These are phyloP conservation scores for Backusella tarrabulga DNA, from an alignment of 192 early-diverging fungal species.

Conservation along the genomic window DNA sequence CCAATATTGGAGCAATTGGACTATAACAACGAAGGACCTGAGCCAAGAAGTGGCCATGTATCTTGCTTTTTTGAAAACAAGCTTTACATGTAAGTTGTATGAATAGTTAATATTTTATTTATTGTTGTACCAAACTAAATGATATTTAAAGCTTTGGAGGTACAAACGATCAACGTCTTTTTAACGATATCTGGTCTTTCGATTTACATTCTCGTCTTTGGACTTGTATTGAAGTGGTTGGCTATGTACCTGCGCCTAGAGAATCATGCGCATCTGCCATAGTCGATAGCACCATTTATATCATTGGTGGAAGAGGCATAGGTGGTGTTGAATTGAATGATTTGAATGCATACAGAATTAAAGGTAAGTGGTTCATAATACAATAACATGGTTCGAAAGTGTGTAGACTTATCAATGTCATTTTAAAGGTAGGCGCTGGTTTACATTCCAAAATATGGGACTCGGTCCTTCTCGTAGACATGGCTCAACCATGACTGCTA, in stretches of 20 bases:
- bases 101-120: neutral
- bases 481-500: slow-evolving; percentile 44
- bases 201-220: slow-evolving; percentile 44
- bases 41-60: slow-evolving; percentile 26
- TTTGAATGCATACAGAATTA: slow-evolving; percentile 49
- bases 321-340: slow-evolving; percentile 49
- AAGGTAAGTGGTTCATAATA: slow-evolving; percentile 31
- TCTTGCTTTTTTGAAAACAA: slow-evolving; percentile 27
- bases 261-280: slow-evolving; percentile 40
- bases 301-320: slow-evolving; percentile 50
- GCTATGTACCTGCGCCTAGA: slow-evolving; percentile 45
- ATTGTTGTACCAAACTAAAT: slow-evolving; percentile 4
- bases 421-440: slow-evolving; percentile 48
- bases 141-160: slow-evolving; percentile 50
- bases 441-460: slow-evolving; percentile 46
- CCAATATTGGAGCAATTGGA: slow-evolving; percentile 26
- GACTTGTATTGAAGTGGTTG: slow-evolving; percentile 40
- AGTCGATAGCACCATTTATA: slow-evolving; percentile 49
- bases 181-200: slow-evolving; percentile 60
- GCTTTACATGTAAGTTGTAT: slow-evolving; percentile 25
- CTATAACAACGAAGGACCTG: slow-evolving; percentile 29
- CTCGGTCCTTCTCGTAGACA: slow-evolving; percentile 42
- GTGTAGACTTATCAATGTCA: neutral
- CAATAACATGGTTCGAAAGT: neutral
- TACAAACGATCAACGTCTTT: slow-evolving; percentile 46